Evolutionary conservation across 257 asterid genomes (phyloP).

Genomic region (Primulina huaijiensis): DNA sequence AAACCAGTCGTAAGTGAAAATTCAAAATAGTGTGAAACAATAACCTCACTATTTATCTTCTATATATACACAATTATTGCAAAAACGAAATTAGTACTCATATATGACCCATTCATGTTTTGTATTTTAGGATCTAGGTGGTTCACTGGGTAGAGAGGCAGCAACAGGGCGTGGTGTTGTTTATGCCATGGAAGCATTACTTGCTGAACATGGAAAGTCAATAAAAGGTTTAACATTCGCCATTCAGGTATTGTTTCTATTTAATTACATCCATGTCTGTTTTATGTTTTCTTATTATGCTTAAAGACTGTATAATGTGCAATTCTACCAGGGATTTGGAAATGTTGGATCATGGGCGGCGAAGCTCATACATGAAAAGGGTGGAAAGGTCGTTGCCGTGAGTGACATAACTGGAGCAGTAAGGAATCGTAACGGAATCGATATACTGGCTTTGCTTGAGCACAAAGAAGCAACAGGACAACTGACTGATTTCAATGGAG

Average conservation of each 20-base stretch:
- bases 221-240: slow-evolving; percentile 66
- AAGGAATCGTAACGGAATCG: slow-evolving; percentile 59
- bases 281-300: neutral
- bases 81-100: slow-evolving; percentile 7
- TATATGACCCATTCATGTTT: slow-evolving; percentile 21
- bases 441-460: slow-evolving; percentile 54
- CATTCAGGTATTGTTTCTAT: slow-evolving; percentile 54
- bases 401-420: slow-evolving; percentile 90
- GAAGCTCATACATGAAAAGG: slow-evolving; percentile 72
- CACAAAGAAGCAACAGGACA: slow-evolving; percentile 63
- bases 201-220: slow-evolving; percentile 80
- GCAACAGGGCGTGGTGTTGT: slow-evolving; percentile 97
- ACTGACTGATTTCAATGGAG: slow-evolving; percentile 57
- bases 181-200: slow-evolving; percentile 76
- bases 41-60: too few relatives aligned
- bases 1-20: slow-evolving; percentile 72
- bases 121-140: slow-evolving; percentile 71
- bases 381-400: slow-evolving; percentile 79
- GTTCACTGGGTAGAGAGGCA: slow-evolving; percentile 89
- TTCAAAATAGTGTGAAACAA: neutral
- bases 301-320: too few relatives aligned
- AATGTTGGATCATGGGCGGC: slow-evolving; percentile 96
- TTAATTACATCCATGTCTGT: neutral
- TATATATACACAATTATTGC: neutral
- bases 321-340: slow-evolving; percentile 65